Conservation (phyloP, 2,329 filamentous ascomycete species). For the Blumeria graminis region DNA sequence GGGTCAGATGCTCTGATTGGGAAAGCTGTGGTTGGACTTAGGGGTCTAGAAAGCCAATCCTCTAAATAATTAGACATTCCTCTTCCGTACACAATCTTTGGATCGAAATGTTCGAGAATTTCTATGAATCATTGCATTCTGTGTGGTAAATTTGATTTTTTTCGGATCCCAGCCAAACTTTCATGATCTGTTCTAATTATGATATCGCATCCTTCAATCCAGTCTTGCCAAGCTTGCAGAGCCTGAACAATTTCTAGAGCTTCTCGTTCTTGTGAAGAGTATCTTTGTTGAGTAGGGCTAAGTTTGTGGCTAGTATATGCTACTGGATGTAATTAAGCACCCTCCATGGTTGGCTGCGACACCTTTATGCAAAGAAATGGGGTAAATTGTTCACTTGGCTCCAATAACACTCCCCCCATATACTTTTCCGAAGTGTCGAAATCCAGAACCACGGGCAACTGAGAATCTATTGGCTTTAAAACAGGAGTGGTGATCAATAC, state of each 20-base stretch:
- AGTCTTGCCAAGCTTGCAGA: not conserved
- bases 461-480: not conserved
- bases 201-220: not conserved
- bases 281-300: not conserved
- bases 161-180: not conserved
- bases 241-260: not conserved
- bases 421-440: not conserved
- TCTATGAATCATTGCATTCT: not conserved
- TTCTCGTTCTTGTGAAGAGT: not conserved
- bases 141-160: not conserved
- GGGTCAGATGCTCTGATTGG: not conserved
- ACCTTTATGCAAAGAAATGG: not conserved
- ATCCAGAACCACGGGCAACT: not conserved
- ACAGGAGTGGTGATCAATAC: not conserved
- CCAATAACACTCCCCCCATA: not conserved
- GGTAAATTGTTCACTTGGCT: not conserved
- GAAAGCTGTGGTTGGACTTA: not conserved
- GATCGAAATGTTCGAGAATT: not conserved
- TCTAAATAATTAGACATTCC: not conserved
- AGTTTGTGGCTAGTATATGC: not conserved
- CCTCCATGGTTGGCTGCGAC: not conserved
- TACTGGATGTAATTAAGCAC: not conserved
- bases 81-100: not conserved
- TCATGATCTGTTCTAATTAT: not conserved
- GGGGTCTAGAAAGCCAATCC: not conserved